Conservation (phyloP, 192 early-diverging fungal species). For the Dimargaris cristalligena region DNA sequence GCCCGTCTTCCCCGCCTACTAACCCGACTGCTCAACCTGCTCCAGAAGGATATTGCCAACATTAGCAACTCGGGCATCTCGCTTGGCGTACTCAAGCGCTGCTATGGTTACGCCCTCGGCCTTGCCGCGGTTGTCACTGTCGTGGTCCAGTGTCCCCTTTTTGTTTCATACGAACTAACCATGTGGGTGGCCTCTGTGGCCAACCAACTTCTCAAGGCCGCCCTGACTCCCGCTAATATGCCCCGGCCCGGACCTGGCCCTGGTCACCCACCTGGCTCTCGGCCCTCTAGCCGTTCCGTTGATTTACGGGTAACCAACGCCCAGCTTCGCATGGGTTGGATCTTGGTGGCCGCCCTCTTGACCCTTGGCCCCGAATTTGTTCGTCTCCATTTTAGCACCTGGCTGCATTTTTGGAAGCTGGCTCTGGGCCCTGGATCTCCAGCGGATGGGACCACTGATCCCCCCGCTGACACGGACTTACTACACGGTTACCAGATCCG, state of each 20-base stretch:
- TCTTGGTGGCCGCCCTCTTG: conserved; percentile 54
- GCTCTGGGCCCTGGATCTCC: conserved; percentile 33
- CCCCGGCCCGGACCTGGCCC: neutral
- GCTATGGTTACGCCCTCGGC: conserved; percentile 45
- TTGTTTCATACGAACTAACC: conserved; percentile 58
- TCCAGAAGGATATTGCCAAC: conserved; percentile 54
- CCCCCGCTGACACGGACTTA: neutral
- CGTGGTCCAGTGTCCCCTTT: conserved; percentile 42
- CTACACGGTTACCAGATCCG: conserved; percentile 27
- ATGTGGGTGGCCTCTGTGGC: conserved; percentile 64
- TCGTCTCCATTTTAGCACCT: conserved; percentile 55
- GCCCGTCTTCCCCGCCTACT: conserved; percentile 43
- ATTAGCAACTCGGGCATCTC: conserved; percentile 33
- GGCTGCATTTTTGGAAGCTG: conserved; percentile 62
- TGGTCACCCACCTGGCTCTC: neutral
- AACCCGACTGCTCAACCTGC: conserved; percentile 36
- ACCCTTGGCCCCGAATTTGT: conserved; percentile 67
- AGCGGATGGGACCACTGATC: neutral
- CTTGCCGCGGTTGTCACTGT: conserved; percentile 50
- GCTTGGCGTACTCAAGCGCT: conserved; percentile 26
- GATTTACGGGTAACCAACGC: conserved; percentile 37
- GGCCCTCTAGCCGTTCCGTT: conserved; percentile 20
- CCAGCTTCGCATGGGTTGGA: conserved; percentile 64
- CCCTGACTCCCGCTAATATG: conserved; percentile 13
- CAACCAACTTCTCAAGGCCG: conserved; percentile 50